phyloP scores from a whole-genome alignment of 2,329 filamentous ascomycete species.

The Botrytis hyacinthi region DNA sequence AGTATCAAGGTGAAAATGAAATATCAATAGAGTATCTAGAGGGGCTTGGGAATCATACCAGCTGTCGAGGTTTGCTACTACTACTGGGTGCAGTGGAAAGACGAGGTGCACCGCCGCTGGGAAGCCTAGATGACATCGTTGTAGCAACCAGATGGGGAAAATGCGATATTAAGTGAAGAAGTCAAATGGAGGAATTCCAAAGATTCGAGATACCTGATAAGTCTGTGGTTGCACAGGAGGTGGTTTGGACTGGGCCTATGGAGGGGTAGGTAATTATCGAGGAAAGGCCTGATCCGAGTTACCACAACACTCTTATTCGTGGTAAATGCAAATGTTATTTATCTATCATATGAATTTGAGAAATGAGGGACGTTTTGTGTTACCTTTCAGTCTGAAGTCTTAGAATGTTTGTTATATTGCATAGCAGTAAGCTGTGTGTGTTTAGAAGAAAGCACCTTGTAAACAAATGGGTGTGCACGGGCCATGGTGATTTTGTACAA shows the following conservation, averaged over 20 bases:
- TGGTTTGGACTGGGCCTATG: background rate
- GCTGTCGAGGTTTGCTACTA: constrained; percentile 50
- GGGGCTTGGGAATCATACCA: constrained; percentile 42
- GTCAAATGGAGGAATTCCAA: background rate
- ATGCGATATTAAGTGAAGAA: background rate
- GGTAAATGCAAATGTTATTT: background rate
- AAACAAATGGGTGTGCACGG: background rate
- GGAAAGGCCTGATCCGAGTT: background rate
- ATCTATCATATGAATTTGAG: background rate
- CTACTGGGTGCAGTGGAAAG: constrained; percentile 43
- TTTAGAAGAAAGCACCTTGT: background rate
- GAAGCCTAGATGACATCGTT: constrained; percentile 35
- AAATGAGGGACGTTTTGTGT: background rate
- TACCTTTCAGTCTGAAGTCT: background rate
- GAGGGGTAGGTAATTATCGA: background rate
- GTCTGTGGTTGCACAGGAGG: background rate
- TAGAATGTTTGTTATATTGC: background rate
- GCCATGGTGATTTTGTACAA: background rate
- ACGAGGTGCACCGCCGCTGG: constrained; percentile 34
- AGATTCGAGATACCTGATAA: background rate
- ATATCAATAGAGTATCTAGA: background rate
- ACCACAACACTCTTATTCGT: background rate
- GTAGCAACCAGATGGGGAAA: background rate
- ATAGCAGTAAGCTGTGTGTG: background rate
- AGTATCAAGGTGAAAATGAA: background rate